Evolutionary conservation across 345 rosid genomes (phyloP).

Genomic region (Eucalyptus curtisii): DNA sequence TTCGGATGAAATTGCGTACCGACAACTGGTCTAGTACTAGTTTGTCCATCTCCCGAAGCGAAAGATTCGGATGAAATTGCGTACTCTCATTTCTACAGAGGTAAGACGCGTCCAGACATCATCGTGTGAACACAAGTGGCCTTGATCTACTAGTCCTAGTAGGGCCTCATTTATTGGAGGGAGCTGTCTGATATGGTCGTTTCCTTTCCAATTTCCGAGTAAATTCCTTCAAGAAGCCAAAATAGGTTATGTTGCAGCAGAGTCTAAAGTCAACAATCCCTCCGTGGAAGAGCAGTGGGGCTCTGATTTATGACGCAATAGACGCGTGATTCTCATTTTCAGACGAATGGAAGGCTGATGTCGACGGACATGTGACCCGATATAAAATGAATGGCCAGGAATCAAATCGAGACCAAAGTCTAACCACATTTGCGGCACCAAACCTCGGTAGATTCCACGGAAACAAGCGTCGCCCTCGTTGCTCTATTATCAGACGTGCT

Average conservation of each 20-base stretch:
- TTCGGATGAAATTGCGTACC: not conserved
- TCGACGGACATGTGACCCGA: not conserved
- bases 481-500: not conserved
- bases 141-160: not conserved
- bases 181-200: not conserved
- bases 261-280: too few relatives aligned
- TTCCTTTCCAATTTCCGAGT: not conserved
- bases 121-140: not conserved
- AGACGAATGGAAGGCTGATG: not conserved
- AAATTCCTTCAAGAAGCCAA: not conserved
- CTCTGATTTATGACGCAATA: not conserved
- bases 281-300: not conserved
- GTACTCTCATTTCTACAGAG: not conserved
- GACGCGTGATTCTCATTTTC: not conserved
- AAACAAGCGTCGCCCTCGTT: not conserved
- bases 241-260: not conserved
- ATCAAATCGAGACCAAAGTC: not conserved
- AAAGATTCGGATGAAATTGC: not conserved
- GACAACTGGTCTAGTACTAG: not conserved
- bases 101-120: not conserved
- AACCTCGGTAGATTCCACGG: not conserved
- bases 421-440: not conserved
- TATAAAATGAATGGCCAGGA: not conserved
- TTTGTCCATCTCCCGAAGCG: not conserved
- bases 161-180: not conserved